These are phyloP conservation scores for Sugiyamaella sp. DNA, from an alignment of 1,139 yeast species.

Conservation along the genomic window DNA sequence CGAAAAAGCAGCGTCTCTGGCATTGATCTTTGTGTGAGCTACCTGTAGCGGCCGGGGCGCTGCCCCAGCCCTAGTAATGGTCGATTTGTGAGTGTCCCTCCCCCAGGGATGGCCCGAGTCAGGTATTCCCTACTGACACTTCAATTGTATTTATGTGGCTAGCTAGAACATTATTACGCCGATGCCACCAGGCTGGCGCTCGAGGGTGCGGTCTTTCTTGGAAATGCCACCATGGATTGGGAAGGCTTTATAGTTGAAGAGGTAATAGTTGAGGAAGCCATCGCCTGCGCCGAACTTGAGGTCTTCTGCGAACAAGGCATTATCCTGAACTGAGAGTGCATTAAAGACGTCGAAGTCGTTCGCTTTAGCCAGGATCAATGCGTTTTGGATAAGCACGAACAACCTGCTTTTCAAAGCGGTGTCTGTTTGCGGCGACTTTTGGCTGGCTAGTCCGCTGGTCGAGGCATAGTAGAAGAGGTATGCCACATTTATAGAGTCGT, in stretches of 20 bases:
- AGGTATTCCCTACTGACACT: too few species aligned
- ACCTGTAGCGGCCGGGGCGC: too few species aligned
- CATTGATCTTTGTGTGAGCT: too few species aligned
- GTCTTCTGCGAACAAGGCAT: slow-evolving; percentile 75
- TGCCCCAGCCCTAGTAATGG: too few species aligned
- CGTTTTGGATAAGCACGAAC: slow-evolving; percentile 65
- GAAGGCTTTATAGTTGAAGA: slow-evolving; percentile 85
- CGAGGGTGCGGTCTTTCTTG: slow-evolving; percentile 51
- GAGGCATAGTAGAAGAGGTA: slow-evolving; percentile 90
- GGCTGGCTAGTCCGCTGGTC: slow-evolving; percentile 29
- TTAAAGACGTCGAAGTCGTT: slow-evolving; percentile 85
- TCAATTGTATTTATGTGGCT: too few species aligned
- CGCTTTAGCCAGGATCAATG: slow-evolving; percentile 70
- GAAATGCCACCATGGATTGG: slow-evolving; percentile 82
- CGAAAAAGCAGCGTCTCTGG: too few species aligned
- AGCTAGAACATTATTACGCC: slow-evolving; percentile 82
- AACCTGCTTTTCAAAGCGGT: slow-evolving; percentile 59
- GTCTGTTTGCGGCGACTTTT: slow-evolving; percentile 27
- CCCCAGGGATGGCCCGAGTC: too few species aligned
- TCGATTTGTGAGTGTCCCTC: too few species aligned
- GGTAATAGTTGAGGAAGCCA: slow-evolving; percentile 85
- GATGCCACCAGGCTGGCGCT: slow-evolving; percentile 66
- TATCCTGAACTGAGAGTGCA: slow-evolving; percentile 89
- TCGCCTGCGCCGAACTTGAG: slow-evolving; percentile 94
- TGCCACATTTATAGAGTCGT: slow-evolving; percentile 78